Evolutionary conservation across 2,329 filamentous ascomycete genomes (phyloP).

Genomic region (Leptographium radiaticola): DNA sequence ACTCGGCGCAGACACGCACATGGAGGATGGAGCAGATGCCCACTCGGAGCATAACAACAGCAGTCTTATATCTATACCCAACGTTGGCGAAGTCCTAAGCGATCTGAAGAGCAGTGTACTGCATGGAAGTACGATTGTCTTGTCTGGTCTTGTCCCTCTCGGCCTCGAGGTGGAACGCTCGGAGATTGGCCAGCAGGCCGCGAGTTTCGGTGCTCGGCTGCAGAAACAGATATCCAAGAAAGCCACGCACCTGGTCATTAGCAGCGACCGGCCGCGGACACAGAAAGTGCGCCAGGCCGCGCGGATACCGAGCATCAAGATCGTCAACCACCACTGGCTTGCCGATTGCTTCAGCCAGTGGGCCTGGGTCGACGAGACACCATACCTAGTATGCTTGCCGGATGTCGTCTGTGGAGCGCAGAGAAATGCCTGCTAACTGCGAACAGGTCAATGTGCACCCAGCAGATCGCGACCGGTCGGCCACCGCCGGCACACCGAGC

Average conservation of each 20-base stretch:
- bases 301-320: constrained; percentile 67
- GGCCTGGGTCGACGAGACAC: constrained; percentile 64
- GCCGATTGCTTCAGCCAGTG: constrained; percentile 74
- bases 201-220: constrained; percentile 66
- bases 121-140: constrained; percentile 62
- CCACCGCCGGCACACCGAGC: constrained; percentile 20
- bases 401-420: background rate
- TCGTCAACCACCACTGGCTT: constrained; percentile 87
- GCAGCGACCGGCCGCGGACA: constrained; percentile 60
- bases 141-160: constrained; percentile 81
- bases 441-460: constrained; percentile 53
- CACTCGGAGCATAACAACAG: constrained; percentile 25
- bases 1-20: constrained; percentile 16
- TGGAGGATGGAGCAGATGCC: constrained; percentile 15
- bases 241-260: constrained; percentile 64
- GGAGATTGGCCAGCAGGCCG: constrained; percentile 78
- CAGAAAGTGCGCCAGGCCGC: constrained; percentile 84
- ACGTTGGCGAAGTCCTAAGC: constrained; percentile 76
- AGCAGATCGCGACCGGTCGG: constrained; percentile 37
- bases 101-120: constrained; percentile 67
- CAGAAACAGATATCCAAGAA: constrained; percentile 43
- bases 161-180: constrained; percentile 66
- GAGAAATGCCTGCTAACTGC: background rate
- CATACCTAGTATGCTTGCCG: constrained; percentile 40
- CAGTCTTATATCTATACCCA: constrained; percentile 37